Conservation (phyloP, 108 stramenopile genomes). For the Bacterosira constricta region DNA sequence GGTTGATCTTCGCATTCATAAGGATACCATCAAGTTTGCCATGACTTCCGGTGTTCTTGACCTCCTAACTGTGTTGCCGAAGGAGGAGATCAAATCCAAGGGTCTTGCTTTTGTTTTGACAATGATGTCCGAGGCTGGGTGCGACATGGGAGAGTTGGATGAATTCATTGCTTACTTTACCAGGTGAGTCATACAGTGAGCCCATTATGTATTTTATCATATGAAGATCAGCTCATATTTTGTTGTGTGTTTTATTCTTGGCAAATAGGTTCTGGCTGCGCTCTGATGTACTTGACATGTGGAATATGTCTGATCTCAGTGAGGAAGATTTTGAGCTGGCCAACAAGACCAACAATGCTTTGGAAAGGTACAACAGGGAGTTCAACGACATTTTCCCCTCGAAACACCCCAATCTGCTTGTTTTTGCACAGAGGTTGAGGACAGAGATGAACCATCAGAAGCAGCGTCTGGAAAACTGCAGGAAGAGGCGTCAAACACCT, state of each 20-base stretch:
- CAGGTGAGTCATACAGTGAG: background rate
- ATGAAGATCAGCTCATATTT: too few relatives aligned
- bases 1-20: background rate
- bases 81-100: background rate
- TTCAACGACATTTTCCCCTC: background rate
- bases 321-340: background rate
- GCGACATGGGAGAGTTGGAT: background rate
- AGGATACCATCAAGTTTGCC: background rate
- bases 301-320: background rate
- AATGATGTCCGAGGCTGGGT: background rate
- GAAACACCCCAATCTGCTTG: background rate
- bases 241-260: background rate
- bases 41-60: conserved; percentile 6
- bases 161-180: background rate
- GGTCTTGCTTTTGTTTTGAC: background rate
- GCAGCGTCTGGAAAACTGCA: too few relatives aligned
- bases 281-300: background rate
- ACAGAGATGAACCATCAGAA: too few relatives aligned
- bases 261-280: background rate
- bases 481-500: too few relatives aligned
- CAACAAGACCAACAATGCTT: background rate
- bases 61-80: conserved; percentile 4
- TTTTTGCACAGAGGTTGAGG: background rate
- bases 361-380: background rate
- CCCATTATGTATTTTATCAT: background rate